Percentiles rank a stretch among this genome's conserved stretches.
These are phyloP conservation scores for Sporisorium graminicola DNA, from an alignment of 1,284 basidiomycete species.

Conservation along the genomic window DNA sequence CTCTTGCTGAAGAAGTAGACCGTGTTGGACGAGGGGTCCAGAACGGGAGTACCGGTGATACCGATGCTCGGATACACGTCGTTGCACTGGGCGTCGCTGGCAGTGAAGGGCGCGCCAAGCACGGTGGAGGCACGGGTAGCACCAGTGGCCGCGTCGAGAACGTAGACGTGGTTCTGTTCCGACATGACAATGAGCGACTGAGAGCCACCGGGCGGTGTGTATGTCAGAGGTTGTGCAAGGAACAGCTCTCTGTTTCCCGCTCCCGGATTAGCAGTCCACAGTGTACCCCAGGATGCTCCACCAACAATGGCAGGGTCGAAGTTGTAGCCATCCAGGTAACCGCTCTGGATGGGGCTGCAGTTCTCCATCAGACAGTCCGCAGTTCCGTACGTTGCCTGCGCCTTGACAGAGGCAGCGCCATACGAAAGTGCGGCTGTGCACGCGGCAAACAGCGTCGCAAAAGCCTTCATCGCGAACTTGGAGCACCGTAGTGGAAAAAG, in stretches of 20 bases:
- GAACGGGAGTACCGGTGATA: slow-evolving; percentile 28
- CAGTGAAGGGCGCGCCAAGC: background rate
- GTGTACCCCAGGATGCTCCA: slow-evolving; percentile 11
- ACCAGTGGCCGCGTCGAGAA: slow-evolving; percentile 23
- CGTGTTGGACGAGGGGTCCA: slow-evolving; percentile 16
- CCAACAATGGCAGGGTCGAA: slow-evolving; percentile 33
- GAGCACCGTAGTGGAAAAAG: no score
- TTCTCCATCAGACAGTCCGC: slow-evolving; percentile 24
- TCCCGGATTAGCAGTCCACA: slow-evolving; percentile 1
- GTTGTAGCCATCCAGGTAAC: slow-evolving; percentile 32
- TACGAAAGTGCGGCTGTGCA: no score
- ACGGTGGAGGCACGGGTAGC: background rate
- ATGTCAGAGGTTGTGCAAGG: slow-evolving; percentile 22
- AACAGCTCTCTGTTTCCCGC: background rate
- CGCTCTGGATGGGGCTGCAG: slow-evolving; percentile 11
- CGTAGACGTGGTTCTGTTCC: slow-evolving; percentile 15
- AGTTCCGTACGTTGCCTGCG: slow-evolving; percentile 5
- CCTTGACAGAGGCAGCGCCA: background rate
- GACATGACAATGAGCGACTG: slow-evolving; percentile 20
- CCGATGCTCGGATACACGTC: slow-evolving; percentile 19
- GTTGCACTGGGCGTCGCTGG: slow-evolving; percentile 10
- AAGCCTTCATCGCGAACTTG: no score
- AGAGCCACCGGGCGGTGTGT: slow-evolving; percentile 12
- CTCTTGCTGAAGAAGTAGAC: slow-evolving; percentile 28
- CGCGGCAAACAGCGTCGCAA: no score